Percentiles rank a stretch among this genome's conserved stretches.
Evolutionary conservation across 1,284 basidiomycete genomes (phyloP).

Genomic region (Ustilago cynodontis): DNA sequence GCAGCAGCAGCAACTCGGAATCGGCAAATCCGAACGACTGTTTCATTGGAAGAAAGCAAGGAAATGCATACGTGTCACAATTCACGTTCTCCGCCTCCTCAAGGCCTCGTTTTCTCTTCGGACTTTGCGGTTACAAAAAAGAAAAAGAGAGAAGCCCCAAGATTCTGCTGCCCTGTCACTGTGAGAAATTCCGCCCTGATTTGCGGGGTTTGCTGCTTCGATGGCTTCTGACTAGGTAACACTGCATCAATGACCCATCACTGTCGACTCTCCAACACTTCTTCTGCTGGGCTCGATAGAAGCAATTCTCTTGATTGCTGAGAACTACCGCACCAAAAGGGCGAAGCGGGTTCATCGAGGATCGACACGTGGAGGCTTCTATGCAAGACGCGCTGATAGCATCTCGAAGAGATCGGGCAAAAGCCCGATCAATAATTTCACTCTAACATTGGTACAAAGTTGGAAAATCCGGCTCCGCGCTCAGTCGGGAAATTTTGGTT

Average conservation of each 20-base stretch:
- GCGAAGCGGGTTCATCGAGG: not conserved
- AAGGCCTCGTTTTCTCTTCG: not conserved
- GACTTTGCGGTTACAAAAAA: not conserved
- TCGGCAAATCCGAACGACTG: not conserved
- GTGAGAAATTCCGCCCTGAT: not conserved
- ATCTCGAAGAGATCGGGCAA: not conserved
- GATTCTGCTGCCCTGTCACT: not conserved
- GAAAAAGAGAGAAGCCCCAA: constrained; percentile 1
- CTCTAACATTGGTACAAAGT: not conserved
- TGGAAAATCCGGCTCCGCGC: constrained; percentile 2
- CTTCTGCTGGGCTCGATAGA: no score
- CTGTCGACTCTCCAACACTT: no score
- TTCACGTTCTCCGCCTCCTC: not conserved
- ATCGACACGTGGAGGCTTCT: constrained; percentile 37
- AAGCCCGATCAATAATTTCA: not conserved
- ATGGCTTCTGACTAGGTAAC: not conserved
- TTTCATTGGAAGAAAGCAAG: constrained; percentile 6
- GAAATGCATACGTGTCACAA: constrained; percentile 12
- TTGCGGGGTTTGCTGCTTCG: not conserved
- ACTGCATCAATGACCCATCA: not conserved
- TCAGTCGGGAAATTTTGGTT: constrained; percentile 14
- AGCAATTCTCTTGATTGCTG: no score
- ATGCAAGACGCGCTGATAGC: not conserved
- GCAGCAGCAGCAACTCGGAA: not conserved
- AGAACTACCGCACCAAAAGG: no score